Percentiles rank a stretch among this genome's conserved stretches.
Evolutionary conservation across 177 flowering plant species (phyloP).

Genomic region (Tripterygium wilfordii): DNA sequence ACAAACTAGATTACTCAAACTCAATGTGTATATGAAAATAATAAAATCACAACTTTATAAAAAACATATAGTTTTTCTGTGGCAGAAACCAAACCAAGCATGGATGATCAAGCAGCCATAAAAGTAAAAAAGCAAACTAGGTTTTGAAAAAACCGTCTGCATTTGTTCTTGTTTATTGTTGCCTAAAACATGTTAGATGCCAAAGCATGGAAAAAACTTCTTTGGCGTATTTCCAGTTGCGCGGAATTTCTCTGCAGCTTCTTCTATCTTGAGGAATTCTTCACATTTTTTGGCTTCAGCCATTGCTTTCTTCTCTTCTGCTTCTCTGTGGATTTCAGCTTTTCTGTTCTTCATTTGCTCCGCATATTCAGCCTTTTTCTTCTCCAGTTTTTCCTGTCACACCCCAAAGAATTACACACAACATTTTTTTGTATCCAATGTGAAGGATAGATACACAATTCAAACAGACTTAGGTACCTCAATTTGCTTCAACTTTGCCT

Average conservation of each 20-base stretch:
- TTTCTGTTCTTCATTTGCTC: constrained; percentile 58
- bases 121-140: too few relatives aligned
- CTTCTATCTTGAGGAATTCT: constrained; percentile 39
- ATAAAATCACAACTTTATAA: too few relatives aligned
- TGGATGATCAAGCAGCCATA: too few relatives aligned
- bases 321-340: constrained; percentile 40
- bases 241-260: constrained; percentile 40
- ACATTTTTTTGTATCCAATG: not conserved
- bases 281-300: constrained; percentile 47
- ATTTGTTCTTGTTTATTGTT: too few relatives aligned
- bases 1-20: too few relatives aligned
- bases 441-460: not conserved
- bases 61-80: too few relatives aligned
- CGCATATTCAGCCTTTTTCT: constrained; percentile 46
- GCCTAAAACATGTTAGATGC: too few relatives aligned
- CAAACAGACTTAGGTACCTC: constrained; percentile 25
- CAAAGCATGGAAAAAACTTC: constrained; percentile 15
- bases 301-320: constrained; percentile 51
- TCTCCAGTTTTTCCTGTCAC: constrained; percentile 47
- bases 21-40: too few relatives aligned
- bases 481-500: constrained; percentile 31
- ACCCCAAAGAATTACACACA: not conserved
- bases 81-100: too few relatives aligned
- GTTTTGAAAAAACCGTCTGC: too few relatives aligned
- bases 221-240: constrained; percentile 12